Conservation (phyloP, 441 rosid genomes). For the Theobroma grandiflorum region DNA sequence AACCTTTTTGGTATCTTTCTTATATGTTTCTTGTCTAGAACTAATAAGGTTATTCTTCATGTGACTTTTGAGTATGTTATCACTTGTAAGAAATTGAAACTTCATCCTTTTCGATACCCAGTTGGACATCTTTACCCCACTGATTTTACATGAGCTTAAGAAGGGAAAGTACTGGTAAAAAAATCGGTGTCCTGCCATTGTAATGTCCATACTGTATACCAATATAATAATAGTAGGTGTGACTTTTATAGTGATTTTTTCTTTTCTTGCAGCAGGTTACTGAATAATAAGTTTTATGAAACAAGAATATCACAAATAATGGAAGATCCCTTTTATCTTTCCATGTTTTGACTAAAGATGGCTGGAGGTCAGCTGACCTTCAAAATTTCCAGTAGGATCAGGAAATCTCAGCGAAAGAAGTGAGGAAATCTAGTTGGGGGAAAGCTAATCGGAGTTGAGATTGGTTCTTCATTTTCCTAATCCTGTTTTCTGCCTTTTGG, state of each 20-base stretch:
- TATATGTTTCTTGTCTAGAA: neutral
- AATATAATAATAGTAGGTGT: conserved; percentile 6
- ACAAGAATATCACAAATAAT: conserved; percentile 14
- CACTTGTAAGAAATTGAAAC: neutral
- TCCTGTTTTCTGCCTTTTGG: neutral
- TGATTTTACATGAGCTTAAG: neutral
- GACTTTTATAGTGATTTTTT: conserved; percentile 19
- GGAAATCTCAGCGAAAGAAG: neutral
- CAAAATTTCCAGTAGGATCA: neutral
- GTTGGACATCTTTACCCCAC: neutral
- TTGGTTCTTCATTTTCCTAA: neutral
- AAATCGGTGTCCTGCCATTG: neutral
- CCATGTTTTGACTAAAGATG: neutral
- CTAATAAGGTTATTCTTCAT: neutral
- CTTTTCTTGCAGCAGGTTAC: conserved; percentile 32
- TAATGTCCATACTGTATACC: neutral
- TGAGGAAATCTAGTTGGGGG: neutral
- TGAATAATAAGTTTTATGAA: conserved; percentile 24
- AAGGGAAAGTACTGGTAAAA: neutral
- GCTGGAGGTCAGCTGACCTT: neutral
- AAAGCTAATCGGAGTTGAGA: neutral
- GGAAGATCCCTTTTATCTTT: neutral
- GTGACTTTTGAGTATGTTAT: neutral
- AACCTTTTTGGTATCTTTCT: neutral
- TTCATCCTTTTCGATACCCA: neutral